Evolutionary conservation across 2,329 filamentous ascomycete species (phyloP), one percentile per base, ranked within the genome.

Genomic region (Neobulgaria alba): DNA sequence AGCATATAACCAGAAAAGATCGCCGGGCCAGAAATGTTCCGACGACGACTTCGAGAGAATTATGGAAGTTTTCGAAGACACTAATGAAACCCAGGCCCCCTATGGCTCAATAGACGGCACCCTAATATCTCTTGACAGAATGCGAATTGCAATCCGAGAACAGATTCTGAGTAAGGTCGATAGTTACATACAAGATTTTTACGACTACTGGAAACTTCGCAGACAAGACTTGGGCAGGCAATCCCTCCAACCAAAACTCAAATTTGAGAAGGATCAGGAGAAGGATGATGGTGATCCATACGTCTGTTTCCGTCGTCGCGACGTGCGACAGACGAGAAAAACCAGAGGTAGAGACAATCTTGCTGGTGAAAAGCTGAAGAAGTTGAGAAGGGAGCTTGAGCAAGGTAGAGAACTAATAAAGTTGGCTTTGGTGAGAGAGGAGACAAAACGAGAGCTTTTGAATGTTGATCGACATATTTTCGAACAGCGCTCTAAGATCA

Each of bases 251-350:
- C 78, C 87, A 5, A 72, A 69, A 16, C 77, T 96, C 60, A 95
- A 95, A 67, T 92, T 95, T 51, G 92, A 98, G 67, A 93, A 82
- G 34, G 87, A 92, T 49, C 84, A 87, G 59, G 90, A 96, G 51
- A 93, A 82, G 46, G 92, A 98, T 62, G 92, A 98, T 60, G 79
- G 85, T 55, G 92, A 98, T 64, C 92, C 92, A 36, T 98, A 95
- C 66, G 89, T 98, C 57, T 98, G 92, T 66, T 98, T 98, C 75
- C 79, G 92, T 60, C 80, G 92, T 54, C 85, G 92, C 49, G 92
- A 98, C 64, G 85, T 94, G 34, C 82, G 92, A 43, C 87, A 94
- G 61, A 90, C 88, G 36, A 84, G 92, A 55, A 98, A 96, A 67
- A 98, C 92, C 29, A 77, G 92, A 58, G 87, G 86, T 53, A 80